Conservation (phyloP, 352 stramenopile genomes). For the Globisporangium cederbergense region DNA sequence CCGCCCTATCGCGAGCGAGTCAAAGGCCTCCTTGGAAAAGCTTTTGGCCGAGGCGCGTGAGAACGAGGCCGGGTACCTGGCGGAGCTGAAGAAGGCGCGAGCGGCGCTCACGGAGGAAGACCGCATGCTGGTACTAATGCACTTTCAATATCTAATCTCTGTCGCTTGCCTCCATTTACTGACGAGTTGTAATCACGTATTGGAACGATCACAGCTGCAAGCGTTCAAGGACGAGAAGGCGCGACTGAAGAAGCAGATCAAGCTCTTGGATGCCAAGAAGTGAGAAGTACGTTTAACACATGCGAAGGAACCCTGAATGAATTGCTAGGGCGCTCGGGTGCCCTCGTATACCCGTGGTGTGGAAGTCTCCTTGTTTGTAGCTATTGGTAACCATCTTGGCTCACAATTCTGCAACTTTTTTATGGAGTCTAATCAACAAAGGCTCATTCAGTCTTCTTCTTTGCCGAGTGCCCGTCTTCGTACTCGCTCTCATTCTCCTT, state of each 20-base stretch:
- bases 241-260: conserved; percentile 82
- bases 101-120: conserved; percentile 58
- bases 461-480: conserved; percentile 11
- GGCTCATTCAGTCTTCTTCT: conserved; percentile 42
- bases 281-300: conserved; percentile 17
- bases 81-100: conserved; percentile 65
- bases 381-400: background rate
- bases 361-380: no score
- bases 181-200: background rate
- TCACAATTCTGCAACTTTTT: background rate
- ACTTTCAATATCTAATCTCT: background rate
- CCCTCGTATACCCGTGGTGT: background rate
- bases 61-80: conserved; percentile 77
- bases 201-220: conserved; percentile 41
- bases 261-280: conserved; percentile 66
- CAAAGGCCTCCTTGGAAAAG: conserved; percentile 75
- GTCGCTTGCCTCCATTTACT: background rate
- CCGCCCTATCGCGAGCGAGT: conserved; percentile 28
- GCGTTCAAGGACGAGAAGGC: conserved; percentile 86
- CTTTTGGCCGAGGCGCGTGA: conserved; percentile 68
- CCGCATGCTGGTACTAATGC: conserved; percentile 60
- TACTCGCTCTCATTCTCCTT: conserved; percentile 13
- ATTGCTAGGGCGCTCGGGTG: background rate
- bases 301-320: background rate
- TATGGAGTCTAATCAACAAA: background rate